Evolutionary conservation across 2,329 filamentous ascomycete genomes (phyloP), one percentile per base, ranked within the genome.

Genomic region (Hypoxylon sp.): DNA sequence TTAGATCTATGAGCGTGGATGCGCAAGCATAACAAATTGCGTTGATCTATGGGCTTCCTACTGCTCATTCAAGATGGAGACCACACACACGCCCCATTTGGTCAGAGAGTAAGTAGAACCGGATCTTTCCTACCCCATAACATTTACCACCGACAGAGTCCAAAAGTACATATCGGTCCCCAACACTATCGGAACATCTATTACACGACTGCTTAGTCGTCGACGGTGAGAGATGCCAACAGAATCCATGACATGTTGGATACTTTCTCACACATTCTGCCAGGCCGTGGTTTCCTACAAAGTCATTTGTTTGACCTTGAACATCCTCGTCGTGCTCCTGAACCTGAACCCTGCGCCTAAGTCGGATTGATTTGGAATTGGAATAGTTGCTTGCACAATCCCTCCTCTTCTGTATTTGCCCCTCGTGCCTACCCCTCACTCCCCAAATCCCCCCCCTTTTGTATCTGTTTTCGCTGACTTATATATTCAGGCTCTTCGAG

Each of bases 61-160:
- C 84, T 98, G 95, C 84, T 89, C 91, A 76, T 98, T 98, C 89
- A 98, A 98, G 82, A 94, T 96, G 84, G 94, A 98, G 80, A 98
- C 96, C 64, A 96, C 93, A 75, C 96, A 99, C 83, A 94, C 97
- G 79, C 88, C 93, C 76, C 93, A 97, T 79, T 88, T 97, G 82
- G 97, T 98, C 84, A 91, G 96, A 97, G 96, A 98, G 96, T 99
- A 97, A 98, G 96, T 98, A 88, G 84, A 82, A 79, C 81, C 83
- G 84, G 85, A 86, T 79, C 78, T 90, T 90, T 90, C 86, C 86
- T 86, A 86, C 86, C 89, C 87, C 87, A 84, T 88, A 85, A 90
- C 88, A 83, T 83, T 71, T 82, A 82, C 75, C 80, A 79, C 75
- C 76, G 73, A 77, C 79, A 80, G 79, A 80, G 77, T 78, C 80